Evolutionary conservation across 768 basidiomycete species (phyloP), one percentile per base, ranked within the genome.

Genomic region (Tulasnella sp.): DNA sequence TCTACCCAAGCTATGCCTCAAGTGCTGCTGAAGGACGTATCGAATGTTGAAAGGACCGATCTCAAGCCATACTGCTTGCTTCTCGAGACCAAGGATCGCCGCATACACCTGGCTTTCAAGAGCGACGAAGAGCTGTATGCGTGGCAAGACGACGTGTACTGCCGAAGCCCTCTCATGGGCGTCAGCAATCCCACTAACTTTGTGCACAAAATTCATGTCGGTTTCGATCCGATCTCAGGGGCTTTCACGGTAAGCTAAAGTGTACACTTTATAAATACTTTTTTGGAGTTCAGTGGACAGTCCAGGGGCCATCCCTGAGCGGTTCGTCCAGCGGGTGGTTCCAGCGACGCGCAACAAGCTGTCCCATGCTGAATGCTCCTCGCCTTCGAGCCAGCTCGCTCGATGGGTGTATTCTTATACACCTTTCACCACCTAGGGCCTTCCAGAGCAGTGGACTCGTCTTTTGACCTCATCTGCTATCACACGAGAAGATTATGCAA

Each of bases 131-230:
- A 99, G 82, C 88, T 99, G n/a, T 99, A 99, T 82, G 91, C 91
- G 23, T 99, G 96, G 96, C 93, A 96, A 84, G 97, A 99, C 82
- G 96, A 98, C 83, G 92, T 99, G 79, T 98, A 99, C 85, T 90
- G 90, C 6, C 89, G 95, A 70, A 94, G 93, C 82, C 95, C 96
- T 3, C 87, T 96, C 72, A 94, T 96, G 91, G 95, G 97, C 37
- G 93, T 96, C 67, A 92, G 92, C 83, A 93, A 92, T 81, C 97
- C 97, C 0, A 98, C 96, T 10, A 97, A 99, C 84, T 99, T 99
- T 83, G 95, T 98, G 0, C 97, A 99, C 86, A 96, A 98, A 83
- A 96, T 99, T 2, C 97, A 99, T 84, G 97, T 99, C 77, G 96
- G 96, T 3, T 98, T 96, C 81, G 97, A 99, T 85, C 94, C 96